Evolutionary conservation across 2,329 filamentous ascomycete genomes (phyloP).

Genomic region (Eurotiales sp.): DNA sequence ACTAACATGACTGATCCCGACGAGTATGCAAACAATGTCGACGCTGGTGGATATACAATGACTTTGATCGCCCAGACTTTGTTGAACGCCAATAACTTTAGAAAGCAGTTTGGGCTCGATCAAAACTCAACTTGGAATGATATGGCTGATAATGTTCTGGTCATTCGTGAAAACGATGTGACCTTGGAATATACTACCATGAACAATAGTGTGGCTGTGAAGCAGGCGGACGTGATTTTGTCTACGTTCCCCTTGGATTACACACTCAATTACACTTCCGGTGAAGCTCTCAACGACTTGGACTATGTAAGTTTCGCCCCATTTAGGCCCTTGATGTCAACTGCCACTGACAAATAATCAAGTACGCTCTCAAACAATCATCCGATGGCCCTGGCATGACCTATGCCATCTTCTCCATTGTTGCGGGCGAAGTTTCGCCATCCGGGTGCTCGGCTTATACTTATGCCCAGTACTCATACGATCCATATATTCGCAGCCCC

Average conservation of each 20-base stretch:
- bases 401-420: constrained; percentile 65
- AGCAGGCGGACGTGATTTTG: constrained; percentile 68
- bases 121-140: constrained; percentile 57
- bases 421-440: constrained; percentile 61
- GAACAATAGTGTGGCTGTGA: constrained; percentile 64
- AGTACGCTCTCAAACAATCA: constrained; percentile 66
- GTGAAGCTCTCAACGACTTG: constrained; percentile 53
- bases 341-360: constrained; percentile 7
- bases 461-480: constrained; percentile 60
- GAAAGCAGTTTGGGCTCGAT: constrained; percentile 51
- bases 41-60: constrained; percentile 68
- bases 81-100: constrained; percentile 55
- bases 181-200: constrained; percentile 63
- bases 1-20: constrained; percentile 70
- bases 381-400: constrained; percentile 69
- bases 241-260: constrained; percentile 63
- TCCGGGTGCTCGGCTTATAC: constrained; percentile 67
- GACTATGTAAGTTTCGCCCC: constrained; percentile 52
- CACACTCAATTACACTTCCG: constrained; percentile 50
- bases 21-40: constrained; percentile 64
- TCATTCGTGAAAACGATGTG: constrained; percentile 57
- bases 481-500: constrained; percentile 62
- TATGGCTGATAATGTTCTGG: constrained; percentile 54
- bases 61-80: constrained; percentile 56
- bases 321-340: not conserved